These are phyloP conservation scores for Erythrobasidium hasegawianum DNA, from an alignment of 1,284 basidiomycete genomes.

Conservation along the genomic window DNA sequence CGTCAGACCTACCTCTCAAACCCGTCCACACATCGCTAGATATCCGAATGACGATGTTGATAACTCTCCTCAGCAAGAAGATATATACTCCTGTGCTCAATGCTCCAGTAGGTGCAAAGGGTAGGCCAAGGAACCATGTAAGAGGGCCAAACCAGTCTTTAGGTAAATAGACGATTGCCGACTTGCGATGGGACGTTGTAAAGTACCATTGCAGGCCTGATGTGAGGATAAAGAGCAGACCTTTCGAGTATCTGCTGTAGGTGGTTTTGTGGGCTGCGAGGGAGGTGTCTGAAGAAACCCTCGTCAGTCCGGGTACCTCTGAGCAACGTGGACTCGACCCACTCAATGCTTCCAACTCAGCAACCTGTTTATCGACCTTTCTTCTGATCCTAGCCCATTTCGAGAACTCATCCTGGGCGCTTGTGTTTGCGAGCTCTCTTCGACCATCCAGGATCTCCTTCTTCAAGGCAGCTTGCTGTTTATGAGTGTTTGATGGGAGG, in stretches of 20 bases:
- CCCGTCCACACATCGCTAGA: slow-evolving; percentile 11
- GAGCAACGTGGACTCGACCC: slow-evolving; percentile 28
- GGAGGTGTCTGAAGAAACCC: slow-evolving; percentile 26
- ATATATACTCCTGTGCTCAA: slow-evolving; percentile 26
- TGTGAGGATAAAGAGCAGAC: slow-evolving; percentile 71
- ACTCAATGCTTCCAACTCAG: slow-evolving; percentile 84
- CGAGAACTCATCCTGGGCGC: slow-evolving; percentile 94
- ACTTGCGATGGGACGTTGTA: slow-evolving; percentile 81
- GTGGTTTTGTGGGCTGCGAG: slow-evolving; percentile 17
- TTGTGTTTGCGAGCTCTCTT: slow-evolving; percentile 80
- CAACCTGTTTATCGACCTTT: slow-evolving; percentile 83
- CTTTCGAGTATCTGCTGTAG: slow-evolving; percentile 67
- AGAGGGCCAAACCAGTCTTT: slow-evolving; percentile 79
- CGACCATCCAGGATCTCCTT: slow-evolving; percentile 72
- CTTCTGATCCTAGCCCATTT: slow-evolving; percentile 95
- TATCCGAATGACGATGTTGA: slow-evolving; percentile 14
- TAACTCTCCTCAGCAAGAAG: slow-evolving; percentile 29
- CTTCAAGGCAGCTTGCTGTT: slow-evolving; percentile 58
- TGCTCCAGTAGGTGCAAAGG: slow-evolving; percentile 70
- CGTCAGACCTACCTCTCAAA: slow-evolving; percentile 19
- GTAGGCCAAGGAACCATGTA: slow-evolving; percentile 71
- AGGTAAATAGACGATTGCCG: slow-evolving; percentile 87
- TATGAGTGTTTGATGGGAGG: slow-evolving; percentile 26
- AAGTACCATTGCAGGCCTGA: slow-evolving; percentile 75
- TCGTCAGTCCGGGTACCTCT: too few relatives aligned